These are phyloP conservation scores for Yamadazyma sp. DNA, from an alignment of 805 yeast species.

Conservation along the genomic window DNA sequence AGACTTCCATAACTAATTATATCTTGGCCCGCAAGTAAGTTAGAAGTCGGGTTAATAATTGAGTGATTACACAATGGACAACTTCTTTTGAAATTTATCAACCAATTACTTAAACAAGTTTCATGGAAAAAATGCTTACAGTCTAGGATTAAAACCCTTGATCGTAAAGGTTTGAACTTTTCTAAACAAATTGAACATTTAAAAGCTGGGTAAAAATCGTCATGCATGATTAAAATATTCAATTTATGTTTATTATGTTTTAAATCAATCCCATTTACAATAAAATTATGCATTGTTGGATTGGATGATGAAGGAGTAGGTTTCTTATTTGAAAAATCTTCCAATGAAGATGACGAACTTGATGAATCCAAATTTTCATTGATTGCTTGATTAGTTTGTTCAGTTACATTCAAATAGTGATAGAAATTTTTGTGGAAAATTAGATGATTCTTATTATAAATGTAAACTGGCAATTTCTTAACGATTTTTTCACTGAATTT, in stretches of 20 bases:
- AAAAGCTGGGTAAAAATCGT: conserved; percentile 40
- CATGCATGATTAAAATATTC: conserved; percentile 24
- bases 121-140: conserved; percentile 63
- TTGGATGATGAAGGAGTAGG: conserved; percentile 7
- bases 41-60: conserved; percentile 10
- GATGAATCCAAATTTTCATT: not conserved
- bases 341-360: conserved; percentile 2
- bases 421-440: conserved; percentile 22
- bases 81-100: conserved; percentile 47
- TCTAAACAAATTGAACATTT: conserved; percentile 64
- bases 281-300: conserved; percentile 23
- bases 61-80: conserved; percentile 57
- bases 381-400: conserved; percentile 19
- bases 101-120: conserved; percentile 58
- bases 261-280: conserved; percentile 41
- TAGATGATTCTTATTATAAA: conserved; percentile 34
- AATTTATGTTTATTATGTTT: conserved; percentile 15
- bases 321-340: conserved; percentile 1
- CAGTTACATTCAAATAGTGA: conserved; percentile 30
- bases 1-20: conserved; percentile 21
- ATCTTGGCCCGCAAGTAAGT: conserved; percentile 19
- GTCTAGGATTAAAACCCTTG: conserved; percentile 50
- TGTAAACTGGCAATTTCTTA: conserved; percentile 34
- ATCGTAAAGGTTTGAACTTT: conserved; percentile 44
- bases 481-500: conserved; percentile 30